A percentile compares a stretch with the other conserved stretches of the same genome.
Evolutionary conservation across 345 rosid species (phyloP).

Genomic region (Arabis hirsuta): DNA sequence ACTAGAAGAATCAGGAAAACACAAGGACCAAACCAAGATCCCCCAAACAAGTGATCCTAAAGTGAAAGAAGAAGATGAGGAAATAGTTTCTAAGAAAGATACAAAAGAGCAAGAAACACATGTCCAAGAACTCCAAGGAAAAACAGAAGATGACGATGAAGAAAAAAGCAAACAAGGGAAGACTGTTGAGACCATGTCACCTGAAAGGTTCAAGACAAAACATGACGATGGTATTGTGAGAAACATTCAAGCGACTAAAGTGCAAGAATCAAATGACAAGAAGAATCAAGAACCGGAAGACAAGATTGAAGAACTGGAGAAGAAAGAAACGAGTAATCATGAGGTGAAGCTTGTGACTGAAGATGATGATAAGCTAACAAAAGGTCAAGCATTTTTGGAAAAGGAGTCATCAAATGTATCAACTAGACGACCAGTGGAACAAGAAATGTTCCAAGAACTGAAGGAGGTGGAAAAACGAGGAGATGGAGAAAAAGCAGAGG

Average conservation of each 20-base stretch:
- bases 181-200: slow-evolving; percentile 2
- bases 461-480: neutral
- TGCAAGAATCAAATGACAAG: slow-evolving; percentile 11
- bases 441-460: slow-evolving; percentile 17
- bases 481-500: slow-evolving; percentile 1
- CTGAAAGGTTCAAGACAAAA: neutral
- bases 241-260: neutral
- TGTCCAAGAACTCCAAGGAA: slow-evolving; percentile 18
- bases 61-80: neutral
- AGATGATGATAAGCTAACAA: slow-evolving; percentile 13
- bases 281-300: slow-evolving; percentile 11
- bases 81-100: slow-evolving; percentile 3
- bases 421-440: slow-evolving; percentile 21
- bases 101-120: neutral
- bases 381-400: slow-evolving; percentile 7
- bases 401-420: slow-evolving; percentile 8
- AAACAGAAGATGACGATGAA: slow-evolving; percentile 7
- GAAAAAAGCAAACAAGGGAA: slow-evolving; percentile 2
- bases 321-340: neutral
- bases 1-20: slow-evolving; percentile 15
- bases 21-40: slow-evolving; percentile 14
- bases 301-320: neutral
- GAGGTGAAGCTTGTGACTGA: slow-evolving; percentile 10
- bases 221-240: neutral
- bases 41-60: neutral